phyloP scores from a whole-genome alignment of 2,329 filamentous ascomycete species.

The Cercospora sesami region DNA sequence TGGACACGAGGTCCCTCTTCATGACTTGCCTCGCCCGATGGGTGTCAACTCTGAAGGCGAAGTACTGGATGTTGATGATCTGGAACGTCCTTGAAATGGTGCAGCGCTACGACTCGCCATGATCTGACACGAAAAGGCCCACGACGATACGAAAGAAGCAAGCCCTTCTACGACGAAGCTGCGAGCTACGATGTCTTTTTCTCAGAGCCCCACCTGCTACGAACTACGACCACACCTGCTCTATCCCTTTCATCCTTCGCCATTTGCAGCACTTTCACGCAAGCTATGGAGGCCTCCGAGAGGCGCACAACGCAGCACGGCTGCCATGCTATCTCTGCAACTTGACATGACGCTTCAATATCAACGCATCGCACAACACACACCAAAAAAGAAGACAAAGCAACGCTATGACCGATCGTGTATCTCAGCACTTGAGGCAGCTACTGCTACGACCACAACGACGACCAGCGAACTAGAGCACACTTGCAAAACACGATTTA shows the following conservation, averaged over 20 bases:
- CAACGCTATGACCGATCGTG: background rate
- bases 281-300: background rate
- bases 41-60: slow-evolving; percentile 12
- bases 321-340: background rate
- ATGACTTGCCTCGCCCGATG: slow-evolving; percentile 19
- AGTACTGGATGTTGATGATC: slow-evolving; percentile 19
- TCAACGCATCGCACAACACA: background rate
- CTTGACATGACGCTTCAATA: background rate
- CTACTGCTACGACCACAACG: background rate
- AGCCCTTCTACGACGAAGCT: background rate
- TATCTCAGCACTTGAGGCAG: background rate
- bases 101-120: background rate
- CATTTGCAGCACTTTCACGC: background rate
- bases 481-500: background rate
- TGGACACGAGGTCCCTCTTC: background rate
- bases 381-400: background rate
- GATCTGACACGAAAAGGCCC: background rate
- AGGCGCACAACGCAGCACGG: background rate
- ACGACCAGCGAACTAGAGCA: background rate
- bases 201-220: background rate
- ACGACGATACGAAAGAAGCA: background rate
- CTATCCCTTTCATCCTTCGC: background rate
- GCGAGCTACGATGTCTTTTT: background rate
- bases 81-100: background rate
- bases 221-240: background rate